These are phyloP conservation scores for Sicyos baderoa DNA, from an alignment of 306 rosid genomes.

Conservation along the genomic window DNA sequence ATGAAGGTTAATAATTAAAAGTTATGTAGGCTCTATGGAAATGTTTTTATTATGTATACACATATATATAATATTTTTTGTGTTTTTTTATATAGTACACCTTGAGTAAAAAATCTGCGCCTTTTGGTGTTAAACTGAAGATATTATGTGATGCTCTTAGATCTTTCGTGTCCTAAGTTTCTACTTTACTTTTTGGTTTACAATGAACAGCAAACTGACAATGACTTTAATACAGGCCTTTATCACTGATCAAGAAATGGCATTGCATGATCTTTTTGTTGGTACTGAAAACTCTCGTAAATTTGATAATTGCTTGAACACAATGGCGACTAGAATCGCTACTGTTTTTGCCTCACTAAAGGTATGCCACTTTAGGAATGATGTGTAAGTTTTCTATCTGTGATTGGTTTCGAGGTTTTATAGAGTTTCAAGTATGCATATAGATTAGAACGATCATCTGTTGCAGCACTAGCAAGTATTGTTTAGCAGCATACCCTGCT, in stretches of 20 bases:
- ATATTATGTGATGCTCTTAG: constrained; percentile 1
- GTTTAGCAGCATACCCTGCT: background rate
- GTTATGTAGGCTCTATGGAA: too few species aligned
- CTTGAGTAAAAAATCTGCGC: too few species aligned
- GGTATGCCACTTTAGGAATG: constrained; percentile 32
- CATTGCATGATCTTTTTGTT: constrained; percentile 69
- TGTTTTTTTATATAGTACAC: too few species aligned
- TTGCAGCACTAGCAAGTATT: background rate
- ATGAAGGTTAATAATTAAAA: too few species aligned
- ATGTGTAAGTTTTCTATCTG: background rate
- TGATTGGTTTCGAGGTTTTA: background rate
- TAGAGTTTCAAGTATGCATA: background rate
- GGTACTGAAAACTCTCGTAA: constrained; percentile 44
- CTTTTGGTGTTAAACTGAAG: background rate
- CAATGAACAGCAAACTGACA: background rate
- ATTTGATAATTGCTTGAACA: constrained; percentile 50
- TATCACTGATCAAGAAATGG: constrained; percentile 72
- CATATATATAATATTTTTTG: too few species aligned
- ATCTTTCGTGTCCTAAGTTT: constrained; percentile 6
- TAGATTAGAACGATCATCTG: background rate
- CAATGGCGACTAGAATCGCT: constrained; percentile 76
- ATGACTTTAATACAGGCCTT: constrained; percentile 49
- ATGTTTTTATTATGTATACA: too few species aligned
- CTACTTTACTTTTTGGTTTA: background rate
- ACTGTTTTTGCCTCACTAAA: constrained; percentile 90